Percentiles rank a stretch among this genome's conserved stretches.
Conservation (phyloP, 2,329 filamentous ascomycete species). For the Diplodia sapinea region DNA sequence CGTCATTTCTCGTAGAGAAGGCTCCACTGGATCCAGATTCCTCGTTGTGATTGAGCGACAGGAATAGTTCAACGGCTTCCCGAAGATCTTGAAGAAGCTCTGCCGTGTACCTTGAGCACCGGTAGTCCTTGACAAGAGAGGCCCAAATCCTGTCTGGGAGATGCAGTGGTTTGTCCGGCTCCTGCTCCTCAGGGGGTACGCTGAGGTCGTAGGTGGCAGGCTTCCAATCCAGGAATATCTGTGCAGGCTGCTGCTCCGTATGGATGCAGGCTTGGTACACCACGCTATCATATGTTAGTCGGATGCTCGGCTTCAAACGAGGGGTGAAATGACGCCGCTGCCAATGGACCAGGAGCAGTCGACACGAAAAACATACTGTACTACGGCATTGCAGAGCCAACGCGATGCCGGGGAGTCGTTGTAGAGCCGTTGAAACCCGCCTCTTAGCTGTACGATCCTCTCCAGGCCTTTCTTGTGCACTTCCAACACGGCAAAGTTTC, state of each 20-base stretch:
- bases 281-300: neutral
- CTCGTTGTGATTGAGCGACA: neutral
- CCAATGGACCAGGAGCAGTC: neutral
- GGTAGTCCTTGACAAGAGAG: slow-evolving; percentile 17
- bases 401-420: slow-evolving; percentile 16
- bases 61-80: neutral
- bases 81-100: slow-evolving; percentile 4
- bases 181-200: slow-evolving; percentile 1
- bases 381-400: slow-evolving; percentile 18
- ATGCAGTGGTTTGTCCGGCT: slow-evolving; percentile 5
- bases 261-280: slow-evolving; percentile 18
- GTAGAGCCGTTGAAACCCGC: slow-evolving; percentile 11
- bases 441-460: slow-evolving; percentile 17
- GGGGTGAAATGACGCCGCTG: no score
- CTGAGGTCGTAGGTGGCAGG: slow-evolving; percentile 10
- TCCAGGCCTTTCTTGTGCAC: slow-evolving; percentile 17
- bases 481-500: slow-evolving; percentile 15
- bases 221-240: slow-evolving; percentile 9
- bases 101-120: slow-evolving; percentile 14
- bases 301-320: neutral
- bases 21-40: neutral
- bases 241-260: slow-evolving; percentile 13
- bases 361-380: neutral
- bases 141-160: slow-evolving; percentile 15
- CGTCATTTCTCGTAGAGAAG: neutral